Base-by-base conservation (phyloP, 2,329 filamentous ascomycete genomes). In the Trichoderma koningii region DNA sequence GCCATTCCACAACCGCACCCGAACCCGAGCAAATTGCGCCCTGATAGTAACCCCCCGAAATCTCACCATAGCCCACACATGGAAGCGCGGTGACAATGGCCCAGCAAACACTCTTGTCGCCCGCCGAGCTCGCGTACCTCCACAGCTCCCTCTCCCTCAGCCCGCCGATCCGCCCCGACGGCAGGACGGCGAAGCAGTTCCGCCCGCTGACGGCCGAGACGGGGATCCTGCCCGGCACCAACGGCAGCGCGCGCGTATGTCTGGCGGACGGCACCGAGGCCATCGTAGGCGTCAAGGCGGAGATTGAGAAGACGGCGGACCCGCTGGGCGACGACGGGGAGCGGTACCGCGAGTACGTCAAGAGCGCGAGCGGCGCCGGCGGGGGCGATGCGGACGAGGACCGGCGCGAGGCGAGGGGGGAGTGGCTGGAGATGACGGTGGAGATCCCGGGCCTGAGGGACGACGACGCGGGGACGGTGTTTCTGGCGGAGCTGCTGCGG, bases 241-340 rank as follows among this genome's bases (percentile, higher is more conserved):
- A 98, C 74, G 95, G 95, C 67, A 96, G 91, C 77, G 94, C 95
- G 66, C 87, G 96, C 41, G 90, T 99, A 53, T 96, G 94, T 70
- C 96, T 98, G 75, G 88, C 93, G 3, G 95, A 99, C 76, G 95
- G 95, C 57, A 96, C 93, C 1, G 95, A 99, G 78, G 95, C 95
- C 7, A 89, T 99, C 67, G 95, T 97, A 6, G 95, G 95, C 52
- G 89, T 97, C 67, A 99, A 98, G 79, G 93, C 92, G 0, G 94
- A 98, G 79, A 91, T 98, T 4, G 93, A 97, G 76, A 89, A 86
- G 80, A 92, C 89, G 53, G 70, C 70, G 19, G 69, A 70, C 48
- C 73, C 68, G 59, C 71, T 70, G 51, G 73, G 69, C 48, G 70
- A 73, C 7, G 68, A 38, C 34, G 34, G 34, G 34, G 34, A 71